Evolutionary conservation across 768 basidiomycete genomes (phyloP).

Genomic region (Pleurotus platypus): DNA sequence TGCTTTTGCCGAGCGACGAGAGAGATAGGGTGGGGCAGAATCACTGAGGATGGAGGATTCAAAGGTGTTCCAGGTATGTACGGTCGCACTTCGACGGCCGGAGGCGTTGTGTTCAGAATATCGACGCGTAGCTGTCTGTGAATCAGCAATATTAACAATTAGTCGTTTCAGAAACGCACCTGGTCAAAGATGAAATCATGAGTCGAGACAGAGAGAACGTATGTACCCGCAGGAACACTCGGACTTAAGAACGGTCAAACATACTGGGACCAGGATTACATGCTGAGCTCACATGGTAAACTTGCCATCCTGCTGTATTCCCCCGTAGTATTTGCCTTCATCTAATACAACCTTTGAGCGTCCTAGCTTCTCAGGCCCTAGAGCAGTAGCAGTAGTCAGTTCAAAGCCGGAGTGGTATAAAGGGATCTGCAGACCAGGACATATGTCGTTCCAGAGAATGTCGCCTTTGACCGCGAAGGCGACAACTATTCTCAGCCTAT

Average conservation of each 20-base stretch:
- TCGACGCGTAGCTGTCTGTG: slow-evolving; percentile 62
- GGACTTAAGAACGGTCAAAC: slow-evolving; percentile 37
- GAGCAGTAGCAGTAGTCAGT: slow-evolving; percentile 12
- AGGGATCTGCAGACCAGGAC: slow-evolving; percentile 41
- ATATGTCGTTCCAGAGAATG: slow-evolving; percentile 70
- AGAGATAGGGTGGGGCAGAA: slow-evolving; percentile 59
- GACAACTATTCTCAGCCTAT: slow-evolving; percentile 23
- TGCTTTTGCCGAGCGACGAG: slow-evolving; percentile 53
- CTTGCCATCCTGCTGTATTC: slow-evolving; percentile 52
- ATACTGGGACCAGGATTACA: background rate
- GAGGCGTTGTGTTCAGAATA: slow-evolving; percentile 37
- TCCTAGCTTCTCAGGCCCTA: slow-evolving; percentile 41
- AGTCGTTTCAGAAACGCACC: slow-evolving; percentile 29
- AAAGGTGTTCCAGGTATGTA: slow-evolving; percentile 69
- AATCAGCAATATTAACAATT: background rate
- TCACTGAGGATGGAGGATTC: slow-evolving; percentile 48
- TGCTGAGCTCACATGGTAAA: slow-evolving; percentile 59
- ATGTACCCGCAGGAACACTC: slow-evolving; percentile 64
- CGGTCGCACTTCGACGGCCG: slow-evolving; percentile 47
- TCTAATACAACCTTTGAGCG: slow-evolving; percentile 60
- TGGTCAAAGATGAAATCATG: slow-evolving; percentile 72
- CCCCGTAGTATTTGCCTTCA: slow-evolving; percentile 48
- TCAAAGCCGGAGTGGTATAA: slow-evolving; percentile 2
- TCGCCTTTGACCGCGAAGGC: slow-evolving; percentile 60
- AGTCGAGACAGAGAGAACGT: slow-evolving; percentile 63